Percentiles rank a stretch among this genome's conserved stretches.
These are phyloP conservation scores for Hemisphaericaspora subhashii DNA, from an alignment of 1,139 yeast species.

Conservation along the genomic window DNA sequence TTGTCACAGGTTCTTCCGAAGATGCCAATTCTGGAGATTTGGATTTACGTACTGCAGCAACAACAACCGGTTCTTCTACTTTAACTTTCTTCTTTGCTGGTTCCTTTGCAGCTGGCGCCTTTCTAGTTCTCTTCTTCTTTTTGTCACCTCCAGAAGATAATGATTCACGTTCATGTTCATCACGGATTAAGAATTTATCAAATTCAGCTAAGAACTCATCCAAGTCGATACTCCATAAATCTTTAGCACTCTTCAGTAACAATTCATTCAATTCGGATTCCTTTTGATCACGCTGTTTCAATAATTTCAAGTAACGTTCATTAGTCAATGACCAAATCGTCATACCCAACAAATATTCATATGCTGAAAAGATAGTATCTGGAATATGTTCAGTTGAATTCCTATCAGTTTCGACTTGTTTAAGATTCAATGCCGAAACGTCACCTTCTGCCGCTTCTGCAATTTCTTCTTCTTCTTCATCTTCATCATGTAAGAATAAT, in stretches of 20 bases:
- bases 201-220: conserved; percentile 70
- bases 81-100: conserved; percentile 16
- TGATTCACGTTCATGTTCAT: conserved; percentile 31
- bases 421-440: conserved; percentile 30
- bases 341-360: conserved; percentile 82
- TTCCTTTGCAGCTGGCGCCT: conserved; percentile 15
- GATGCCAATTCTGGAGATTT: conserved; percentile 15
- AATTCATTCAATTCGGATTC: conserved; percentile 70
- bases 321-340: conserved; percentile 89
- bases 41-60: not conserved
- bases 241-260: conserved; percentile 74
- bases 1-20: conserved; percentile 9
- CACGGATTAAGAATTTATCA: conserved; percentile 54
- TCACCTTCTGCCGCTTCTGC: conserved; percentile 33
- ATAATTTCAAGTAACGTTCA: conserved; percentile 80
- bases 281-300: conserved; percentile 69
- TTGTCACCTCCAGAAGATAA: conserved; percentile 30
- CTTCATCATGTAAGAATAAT: conserved; percentile 26
- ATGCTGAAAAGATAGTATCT: conserved; percentile 52
- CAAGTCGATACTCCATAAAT: conserved; percentile 82
- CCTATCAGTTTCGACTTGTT: conserved; percentile 28
- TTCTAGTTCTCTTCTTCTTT: conserved; percentile 27
- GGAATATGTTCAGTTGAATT: conserved; percentile 37
- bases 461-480: conserved; percentile 31
- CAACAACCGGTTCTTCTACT: conserved; percentile 9